These are phyloP conservation scores for Blastocystis sp. DNA, from an alignment of 352 stramenopile species.

Conservation along the genomic window DNA sequence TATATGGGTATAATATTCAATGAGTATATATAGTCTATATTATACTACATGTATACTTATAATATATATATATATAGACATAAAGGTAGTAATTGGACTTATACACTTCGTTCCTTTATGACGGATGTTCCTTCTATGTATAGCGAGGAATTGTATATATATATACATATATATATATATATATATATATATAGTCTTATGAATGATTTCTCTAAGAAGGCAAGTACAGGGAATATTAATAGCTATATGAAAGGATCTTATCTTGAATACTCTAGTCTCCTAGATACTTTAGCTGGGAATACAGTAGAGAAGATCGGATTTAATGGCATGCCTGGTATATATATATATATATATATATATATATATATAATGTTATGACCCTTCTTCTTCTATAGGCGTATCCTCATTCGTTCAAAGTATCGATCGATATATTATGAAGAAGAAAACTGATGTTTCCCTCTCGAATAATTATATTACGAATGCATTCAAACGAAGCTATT, in stretches of 20 bases:
- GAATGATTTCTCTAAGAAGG: constrained; percentile 30
- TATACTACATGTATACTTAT: background rate
- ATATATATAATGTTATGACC: too few relatives aligned
- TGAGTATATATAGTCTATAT: constrained; percentile 7
- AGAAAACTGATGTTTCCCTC: too few relatives aligned
- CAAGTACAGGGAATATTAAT: too few relatives aligned
- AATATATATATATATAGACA: background rate
- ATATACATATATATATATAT: background rate
- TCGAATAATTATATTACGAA: too few relatives aligned
- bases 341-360: too few relatives aligned
- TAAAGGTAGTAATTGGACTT: constrained; percentile 28
- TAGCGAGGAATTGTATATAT: constrained; percentile 27
- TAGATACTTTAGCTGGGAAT: constrained; percentile 3
- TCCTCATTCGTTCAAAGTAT: too few relatives aligned
- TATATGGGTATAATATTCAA: constrained; percentile 18
- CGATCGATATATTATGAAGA: too few relatives aligned
- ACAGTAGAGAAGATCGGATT: background rate
- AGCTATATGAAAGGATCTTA: constrained; percentile 9
- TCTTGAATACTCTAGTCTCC: background rate
- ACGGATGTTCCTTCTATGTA: constrained; percentile 28
- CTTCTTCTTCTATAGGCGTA: too few relatives aligned
- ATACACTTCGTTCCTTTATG: constrained; percentile 20
- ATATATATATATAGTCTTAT: constrained; percentile 9
- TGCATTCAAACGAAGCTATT: too few relatives aligned
- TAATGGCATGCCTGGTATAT: too few relatives aligned